phyloP scores from a whole-genome alignment of 2,329 filamentous ascomycete genomes.

The Fusarium bulbicola region DNA sequence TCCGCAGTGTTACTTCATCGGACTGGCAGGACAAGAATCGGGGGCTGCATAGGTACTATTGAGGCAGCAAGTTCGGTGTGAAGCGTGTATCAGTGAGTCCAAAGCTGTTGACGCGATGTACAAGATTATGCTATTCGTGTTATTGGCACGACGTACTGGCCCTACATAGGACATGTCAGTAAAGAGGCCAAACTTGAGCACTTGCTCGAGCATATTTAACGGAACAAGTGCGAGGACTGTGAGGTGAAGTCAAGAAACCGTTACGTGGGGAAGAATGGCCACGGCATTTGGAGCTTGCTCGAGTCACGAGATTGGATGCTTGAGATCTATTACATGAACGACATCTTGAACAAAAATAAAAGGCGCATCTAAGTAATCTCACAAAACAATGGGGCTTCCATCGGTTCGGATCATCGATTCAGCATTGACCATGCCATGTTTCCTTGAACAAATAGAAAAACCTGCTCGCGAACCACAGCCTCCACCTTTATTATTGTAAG shows the following conservation, averaged over 20 bases:
- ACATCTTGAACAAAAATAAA: neutral
- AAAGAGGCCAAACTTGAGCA: neutral
- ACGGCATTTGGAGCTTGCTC: neutral
- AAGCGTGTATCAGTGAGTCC: neutral
- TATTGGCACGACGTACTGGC: neutral
- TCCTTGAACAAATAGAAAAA: slow-evolving; percentile 17
- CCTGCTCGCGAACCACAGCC: slow-evolving; percentile 19
- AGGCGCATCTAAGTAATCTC: neutral
- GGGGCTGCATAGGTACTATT: neutral
- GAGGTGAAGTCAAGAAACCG: neutral
- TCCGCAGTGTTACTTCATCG: slow-evolving; percentile 16
- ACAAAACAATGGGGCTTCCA: neutral
- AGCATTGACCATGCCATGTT: slow-evolving; percentile 26
- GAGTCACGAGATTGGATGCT: neutral
- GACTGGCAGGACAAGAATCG: slow-evolving; percentile 3
- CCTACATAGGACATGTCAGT: neutral
- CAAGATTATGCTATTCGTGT: neutral
- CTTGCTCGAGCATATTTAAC: neutral
- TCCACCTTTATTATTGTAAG: neutral
- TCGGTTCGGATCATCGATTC: slow-evolving; percentile 10
- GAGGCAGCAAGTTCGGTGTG: neutral
- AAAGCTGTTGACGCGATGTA: neutral
- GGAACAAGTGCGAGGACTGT: neutral
- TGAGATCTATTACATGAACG: neutral
- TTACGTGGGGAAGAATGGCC: neutral